phyloP scores from a whole-genome alignment of 192 early-diverging fungal species.

The Coemansia sp. region DNA sequence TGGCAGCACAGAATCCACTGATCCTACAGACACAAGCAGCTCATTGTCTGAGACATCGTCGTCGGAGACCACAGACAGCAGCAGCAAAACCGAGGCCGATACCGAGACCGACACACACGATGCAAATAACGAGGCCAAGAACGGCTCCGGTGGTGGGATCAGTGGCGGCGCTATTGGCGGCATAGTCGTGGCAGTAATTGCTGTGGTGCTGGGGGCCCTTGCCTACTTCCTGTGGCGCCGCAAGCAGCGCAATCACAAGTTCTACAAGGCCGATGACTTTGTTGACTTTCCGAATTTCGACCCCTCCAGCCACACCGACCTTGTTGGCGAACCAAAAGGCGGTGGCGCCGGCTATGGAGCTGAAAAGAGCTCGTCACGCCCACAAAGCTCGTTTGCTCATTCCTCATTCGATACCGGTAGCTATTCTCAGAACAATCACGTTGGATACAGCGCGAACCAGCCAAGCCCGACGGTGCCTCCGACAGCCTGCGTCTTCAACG shows the following conservation, averaged over 20 bases:
- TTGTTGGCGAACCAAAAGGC: not conserved
- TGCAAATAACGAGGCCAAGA: constrained; percentile 6
- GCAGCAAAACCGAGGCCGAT: not conserved
- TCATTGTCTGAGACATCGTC: not conserved
- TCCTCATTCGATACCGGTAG: constrained; percentile 1
- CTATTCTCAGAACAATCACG: not conserved
- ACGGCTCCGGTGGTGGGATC: constrained; percentile 9
- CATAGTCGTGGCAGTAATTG: constrained; percentile 15
- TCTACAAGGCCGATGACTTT: constrained; percentile 32
- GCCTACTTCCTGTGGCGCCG: constrained; percentile 32
- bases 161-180: constrained; percentile 34
- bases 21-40: not conserved
- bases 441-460: not conserved
- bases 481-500: not conserved
- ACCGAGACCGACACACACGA: not conserved
- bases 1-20: constrained; percentile 9
- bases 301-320: constrained; percentile 24
- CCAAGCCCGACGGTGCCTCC: not conserved
- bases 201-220: not conserved
- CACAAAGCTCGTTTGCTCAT: constrained; percentile 1
- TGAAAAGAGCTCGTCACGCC: constrained; percentile 10
- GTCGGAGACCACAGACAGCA: not conserved
- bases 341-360: constrained; percentile 11
- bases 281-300: constrained; percentile 28
- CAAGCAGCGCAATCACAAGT: constrained; percentile 17